These are phyloP conservation scores for Pestalotiopsis sp. DNA, from an alignment of 2,329 filamentous ascomycete species.

Conservation along the genomic window DNA sequence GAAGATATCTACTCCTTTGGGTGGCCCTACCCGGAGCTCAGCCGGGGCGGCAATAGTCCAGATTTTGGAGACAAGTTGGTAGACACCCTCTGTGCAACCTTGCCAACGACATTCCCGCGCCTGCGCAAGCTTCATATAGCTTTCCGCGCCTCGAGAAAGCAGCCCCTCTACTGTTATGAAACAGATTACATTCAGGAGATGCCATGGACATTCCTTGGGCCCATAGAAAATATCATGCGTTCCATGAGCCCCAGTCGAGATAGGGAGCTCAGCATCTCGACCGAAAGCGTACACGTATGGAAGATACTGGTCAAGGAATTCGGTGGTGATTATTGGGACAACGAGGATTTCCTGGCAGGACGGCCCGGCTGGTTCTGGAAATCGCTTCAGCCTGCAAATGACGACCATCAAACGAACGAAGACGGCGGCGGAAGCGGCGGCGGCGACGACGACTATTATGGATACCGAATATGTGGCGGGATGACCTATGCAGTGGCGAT, in stretches of 20 bases:
- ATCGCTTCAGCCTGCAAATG: neutral
- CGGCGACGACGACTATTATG: neutral
- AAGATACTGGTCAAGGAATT: too few species aligned
- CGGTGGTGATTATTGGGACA: too few species aligned
- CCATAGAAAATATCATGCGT: too few species aligned
- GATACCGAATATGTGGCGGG: neutral
- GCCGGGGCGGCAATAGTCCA: neutral
- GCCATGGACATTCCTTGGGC: neutral
- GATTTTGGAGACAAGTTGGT: neutral
- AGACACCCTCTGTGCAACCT: neutral
- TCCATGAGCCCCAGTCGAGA: too few species aligned
- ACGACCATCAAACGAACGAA: neutral
- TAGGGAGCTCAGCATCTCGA: too few species aligned
- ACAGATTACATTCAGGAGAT: neutral
- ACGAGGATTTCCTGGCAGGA: too few species aligned
- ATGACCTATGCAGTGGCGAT: neutral
- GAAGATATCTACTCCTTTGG: neutral
- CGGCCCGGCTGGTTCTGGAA: neutral
- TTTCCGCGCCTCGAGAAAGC: neutral
- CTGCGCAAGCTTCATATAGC: neutral
- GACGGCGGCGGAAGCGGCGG: neutral
- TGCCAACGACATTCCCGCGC: neutral
- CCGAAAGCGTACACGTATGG: too few species aligned
- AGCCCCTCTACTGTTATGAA: neutral
- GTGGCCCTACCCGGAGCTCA: neutral